These are phyloP conservation scores for Amphichorda felina DNA, from an alignment of 2,329 filamentous ascomycete genomes.

Conservation along the genomic window DNA sequence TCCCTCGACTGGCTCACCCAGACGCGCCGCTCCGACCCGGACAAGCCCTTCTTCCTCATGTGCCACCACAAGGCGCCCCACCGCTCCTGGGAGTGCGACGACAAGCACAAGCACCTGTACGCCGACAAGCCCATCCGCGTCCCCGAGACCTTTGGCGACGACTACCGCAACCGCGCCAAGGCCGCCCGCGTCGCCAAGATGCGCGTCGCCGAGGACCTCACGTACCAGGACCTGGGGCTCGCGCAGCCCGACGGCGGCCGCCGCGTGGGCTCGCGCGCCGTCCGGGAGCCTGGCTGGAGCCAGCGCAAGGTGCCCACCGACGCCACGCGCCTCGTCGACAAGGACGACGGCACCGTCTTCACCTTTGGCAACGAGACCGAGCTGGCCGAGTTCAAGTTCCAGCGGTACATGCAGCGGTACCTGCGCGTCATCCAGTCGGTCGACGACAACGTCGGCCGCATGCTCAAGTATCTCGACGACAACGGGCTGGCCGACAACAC, in stretches of 20 bases:
- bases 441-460: slow-evolving; percentile 37
- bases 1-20: slow-evolving; percentile 26
- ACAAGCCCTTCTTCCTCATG: slow-evolving; percentile 41
- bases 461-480: slow-evolving; percentile 32
- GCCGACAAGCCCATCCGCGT: slow-evolving; percentile 29
- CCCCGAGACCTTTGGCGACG: slow-evolving; percentile 39
- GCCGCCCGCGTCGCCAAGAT: slow-evolving; percentile 38
- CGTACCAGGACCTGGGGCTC: slow-evolving; percentile 37
- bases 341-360: slow-evolving; percentile 31
- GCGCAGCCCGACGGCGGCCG: slow-evolving; percentile 36
- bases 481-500: slow-evolving; percentile 31
- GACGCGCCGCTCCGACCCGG: slow-evolving; percentile 17
- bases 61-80: slow-evolving; percentile 45
- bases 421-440: slow-evolving; percentile 38
- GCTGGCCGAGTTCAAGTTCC: slow-evolving; percentile 40
- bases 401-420: slow-evolving; percentile 44
- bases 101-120: slow-evolving; percentile 35
- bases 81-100: slow-evolving; percentile 36
- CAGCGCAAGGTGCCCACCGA: slow-evolving; percentile 18
- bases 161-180: slow-evolving; percentile 39
- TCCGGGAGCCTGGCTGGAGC: slow-evolving; percentile 11
- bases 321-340: slow-evolving; percentile 24
- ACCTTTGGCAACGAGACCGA: slow-evolving; percentile 27
- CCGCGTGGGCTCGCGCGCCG: slow-evolving; percentile 17
- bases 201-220: slow-evolving; percentile 36